Base-by-base conservation (phyloP, 306 rosid species). In the Rosa persica region DNA sequence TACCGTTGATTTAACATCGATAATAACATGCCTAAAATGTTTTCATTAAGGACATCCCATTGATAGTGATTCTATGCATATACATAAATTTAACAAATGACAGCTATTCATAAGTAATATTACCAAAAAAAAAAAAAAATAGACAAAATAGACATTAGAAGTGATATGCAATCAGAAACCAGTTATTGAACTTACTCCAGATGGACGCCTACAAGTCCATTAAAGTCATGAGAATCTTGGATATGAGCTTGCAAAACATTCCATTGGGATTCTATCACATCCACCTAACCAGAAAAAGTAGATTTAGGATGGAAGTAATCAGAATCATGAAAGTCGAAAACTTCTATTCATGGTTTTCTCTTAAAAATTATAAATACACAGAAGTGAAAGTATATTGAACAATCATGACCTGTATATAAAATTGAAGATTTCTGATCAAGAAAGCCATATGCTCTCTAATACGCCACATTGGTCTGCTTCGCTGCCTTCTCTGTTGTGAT, bases 181-280 rank as follows among this genome's bases (percentile, higher is more conserved):
- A 77, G 78, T 27, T 23, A n/a, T 40, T 43, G 55, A 70, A 83
- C 91, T 61, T 87, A 95, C 96, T 95, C 98, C 81, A 91, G 99
- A 86, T 93, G 98, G 79, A 88, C 87, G 64, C 92, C 96, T 79
- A 91, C 99, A 30, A 95, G 97, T 83, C 90, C 94, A 8, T 92
- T 95, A 60, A 95, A 93, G 81, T 95, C 99, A 6, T 86, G 97
- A 80, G 98, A 95, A 54, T 93, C 92, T 87, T 92, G 97, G 85
- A 95, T 92, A 78, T 83, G 98, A 76, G 89, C 88, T 84, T 95
- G 98, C 87, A 95, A 87, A 82, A 91, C 90, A 72, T 93, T 93
- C 98, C 99, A 93, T 30, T 93, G 98, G 66, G 98, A 91, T 91
- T 95, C 99, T 84, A 93, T 91, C 55, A 95, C 97, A 79, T 95